Conservation (phyloP, 257 asterid species). For the Rauvolfia tetraphylla region DNA sequence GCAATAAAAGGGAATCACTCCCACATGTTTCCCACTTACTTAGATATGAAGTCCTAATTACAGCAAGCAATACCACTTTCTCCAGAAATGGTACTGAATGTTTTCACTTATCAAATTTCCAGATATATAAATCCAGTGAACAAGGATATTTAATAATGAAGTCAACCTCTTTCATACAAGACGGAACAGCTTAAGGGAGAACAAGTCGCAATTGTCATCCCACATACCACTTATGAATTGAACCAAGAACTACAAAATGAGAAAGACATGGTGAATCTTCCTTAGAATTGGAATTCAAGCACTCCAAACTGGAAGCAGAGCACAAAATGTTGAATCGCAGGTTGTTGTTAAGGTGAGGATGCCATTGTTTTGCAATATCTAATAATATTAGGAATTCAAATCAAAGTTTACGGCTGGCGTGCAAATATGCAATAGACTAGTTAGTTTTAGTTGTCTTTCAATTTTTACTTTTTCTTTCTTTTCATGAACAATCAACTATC, state of each 20-base stretch:
- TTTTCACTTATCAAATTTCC: background rate
- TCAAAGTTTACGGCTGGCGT: background rate
- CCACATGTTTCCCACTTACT: background rate
- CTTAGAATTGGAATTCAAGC: background rate
- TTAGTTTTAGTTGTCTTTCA: background rate
- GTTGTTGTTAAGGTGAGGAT: background rate
- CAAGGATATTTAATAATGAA: background rate
- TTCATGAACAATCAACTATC: constrained; percentile 5
- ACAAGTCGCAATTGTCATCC: background rate
- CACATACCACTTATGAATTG: background rate
- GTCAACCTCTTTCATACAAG: background rate
- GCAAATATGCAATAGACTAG: background rate
- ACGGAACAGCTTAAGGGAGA: background rate
- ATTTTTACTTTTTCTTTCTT: too few relatives aligned
- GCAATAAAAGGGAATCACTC: background rate
- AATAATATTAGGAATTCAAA: background rate
- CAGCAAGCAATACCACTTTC: background rate
- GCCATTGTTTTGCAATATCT: background rate
- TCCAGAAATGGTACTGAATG: background rate
- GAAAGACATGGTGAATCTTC: background rate
- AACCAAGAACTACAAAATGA: background rate
- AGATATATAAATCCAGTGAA: background rate
- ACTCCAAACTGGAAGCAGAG: background rate
- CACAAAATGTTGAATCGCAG: background rate
- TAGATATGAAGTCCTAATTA: background rate